These are phyloP conservation scores for Trichothecium sympodiale DNA, from an alignment of 2,329 filamentous ascomycete genomes.

Conservation along the genomic window DNA sequence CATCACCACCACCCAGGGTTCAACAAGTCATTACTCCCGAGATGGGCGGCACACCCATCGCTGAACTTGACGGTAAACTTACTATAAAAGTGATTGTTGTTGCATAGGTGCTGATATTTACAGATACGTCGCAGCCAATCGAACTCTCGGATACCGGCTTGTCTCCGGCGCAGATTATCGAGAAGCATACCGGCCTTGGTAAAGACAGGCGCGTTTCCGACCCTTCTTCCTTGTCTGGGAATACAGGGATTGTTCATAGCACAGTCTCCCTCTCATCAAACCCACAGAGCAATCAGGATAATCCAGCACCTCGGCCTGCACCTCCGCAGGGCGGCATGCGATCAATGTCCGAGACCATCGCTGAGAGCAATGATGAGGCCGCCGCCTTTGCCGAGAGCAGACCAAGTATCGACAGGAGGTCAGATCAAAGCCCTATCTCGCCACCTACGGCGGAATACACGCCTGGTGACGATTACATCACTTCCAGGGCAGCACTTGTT, in stretches of 20 bases:
- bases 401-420: neutral
- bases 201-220: constrained; percentile 5
- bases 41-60: constrained; percentile 31
- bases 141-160: constrained; percentile 36
- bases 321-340: constrained; percentile 2
- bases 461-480: constrained; percentile 15
- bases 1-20: constrained; percentile 1
- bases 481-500: constrained; percentile 11
- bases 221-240: constrained; percentile 11
- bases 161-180: constrained; percentile 26
- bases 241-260: constrained; percentile 12
- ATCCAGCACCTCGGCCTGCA: constrained; percentile 3
- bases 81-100: too few species aligned
- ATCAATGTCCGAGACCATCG: constrained; percentile 5
- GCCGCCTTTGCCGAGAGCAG: neutral
- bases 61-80: constrained; percentile 35
- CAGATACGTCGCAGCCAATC: constrained; percentile 30
- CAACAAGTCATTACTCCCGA: constrained; percentile 19
- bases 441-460: constrained; percentile 17
- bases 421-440: constrained; percentile 12
- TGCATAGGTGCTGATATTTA: neutral
- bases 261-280: constrained; percentile 16
- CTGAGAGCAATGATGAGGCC: neutral
- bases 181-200: constrained; percentile 17
- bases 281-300: constrained; percentile 2